These are phyloP conservation scores for Albophoma yamanashiensis DNA, from an alignment of 2,329 filamentous ascomycete genomes.

Conservation along the genomic window DNA sequence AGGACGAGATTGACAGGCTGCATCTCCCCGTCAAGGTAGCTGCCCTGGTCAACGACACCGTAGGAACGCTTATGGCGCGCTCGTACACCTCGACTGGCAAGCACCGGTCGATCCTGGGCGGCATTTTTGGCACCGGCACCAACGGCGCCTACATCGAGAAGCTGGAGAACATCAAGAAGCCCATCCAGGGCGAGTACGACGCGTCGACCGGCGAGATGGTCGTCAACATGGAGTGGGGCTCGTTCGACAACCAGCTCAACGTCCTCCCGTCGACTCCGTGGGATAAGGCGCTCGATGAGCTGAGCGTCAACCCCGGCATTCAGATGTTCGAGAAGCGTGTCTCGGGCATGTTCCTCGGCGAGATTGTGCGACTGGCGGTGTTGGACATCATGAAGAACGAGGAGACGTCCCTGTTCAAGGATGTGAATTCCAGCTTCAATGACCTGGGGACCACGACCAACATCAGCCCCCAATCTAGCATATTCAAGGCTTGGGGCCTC, in stretches of 20 bases:
- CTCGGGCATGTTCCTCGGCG: conserved; percentile 95
- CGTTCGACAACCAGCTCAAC: conserved; percentile 88
- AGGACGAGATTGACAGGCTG: conserved; percentile 79
- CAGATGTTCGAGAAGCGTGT: conserved; percentile 99
- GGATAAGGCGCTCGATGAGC: conserved; percentile 66
- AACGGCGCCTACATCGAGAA: conserved; percentile 98
- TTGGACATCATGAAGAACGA: conserved; percentile 61
- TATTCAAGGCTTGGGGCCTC: conserved; percentile 78
- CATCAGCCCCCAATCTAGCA: conserved; percentile 51
- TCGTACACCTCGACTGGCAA: conserved; percentile 89
- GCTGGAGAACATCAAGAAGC: conserved; percentile 73
- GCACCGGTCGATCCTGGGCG: conserved; percentile 78
- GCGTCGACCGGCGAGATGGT: conserved; percentile 85
- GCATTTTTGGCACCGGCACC: conserved; percentile 94
- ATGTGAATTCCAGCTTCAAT: conserved; percentile 62
- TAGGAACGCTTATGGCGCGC: conserved; percentile 93
- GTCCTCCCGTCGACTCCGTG: conserved; percentile 80
- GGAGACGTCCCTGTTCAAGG: conserved; percentile 60
- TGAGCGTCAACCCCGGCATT: conserved; percentile 81
- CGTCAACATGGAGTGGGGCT: conserved; percentile 97
- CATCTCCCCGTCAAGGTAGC: conserved; percentile 87
- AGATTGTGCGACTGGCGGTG: conserved; percentile 74
- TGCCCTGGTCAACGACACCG: conserved; percentile 93
- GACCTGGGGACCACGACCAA: conserved; percentile 59
- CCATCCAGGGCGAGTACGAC: conserved; percentile 61